These are phyloP conservation scores for Mollisia scopiformis DNA, from an alignment of 2,329 filamentous ascomycete species.

Conservation along the genomic window DNA sequence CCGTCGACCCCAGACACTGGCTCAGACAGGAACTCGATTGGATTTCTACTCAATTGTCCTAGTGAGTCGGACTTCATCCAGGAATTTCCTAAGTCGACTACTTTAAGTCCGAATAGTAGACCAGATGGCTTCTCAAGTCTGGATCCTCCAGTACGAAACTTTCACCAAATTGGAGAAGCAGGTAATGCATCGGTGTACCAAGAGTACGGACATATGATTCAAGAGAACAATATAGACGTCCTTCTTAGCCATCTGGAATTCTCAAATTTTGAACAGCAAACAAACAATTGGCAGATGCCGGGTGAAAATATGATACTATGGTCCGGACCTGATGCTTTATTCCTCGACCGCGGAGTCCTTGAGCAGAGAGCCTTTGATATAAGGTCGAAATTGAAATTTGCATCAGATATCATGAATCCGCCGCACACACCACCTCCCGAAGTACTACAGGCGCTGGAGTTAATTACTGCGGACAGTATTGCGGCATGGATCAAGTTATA, in stretches of 20 bases:
- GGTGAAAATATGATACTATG: constrained; percentile 27
- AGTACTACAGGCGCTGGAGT: constrained; percentile 31
- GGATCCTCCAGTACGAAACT: constrained; percentile 6
- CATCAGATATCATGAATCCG: constrained; percentile 21
- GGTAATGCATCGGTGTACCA: constrained; percentile 10
- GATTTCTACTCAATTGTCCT: constrained; percentile 36
- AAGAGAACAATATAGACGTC: constrained; percentile 25
- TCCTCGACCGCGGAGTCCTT: constrained; percentile 26
- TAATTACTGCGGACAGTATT: constrained; percentile 31
- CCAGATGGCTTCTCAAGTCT: constrained; percentile 13
- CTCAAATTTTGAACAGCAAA: constrained; percentile 30
- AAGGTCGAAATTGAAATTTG: constrained; percentile 33
- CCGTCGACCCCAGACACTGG: constrained; percentile 29
- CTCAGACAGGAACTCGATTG: constrained; percentile 37
- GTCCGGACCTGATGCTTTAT: constrained; percentile 23
- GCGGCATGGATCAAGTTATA: constrained; percentile 33
- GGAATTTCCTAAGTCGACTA: constrained; percentile 33
- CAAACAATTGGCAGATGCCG: constrained; percentile 30
- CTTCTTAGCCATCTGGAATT: constrained; percentile 34
- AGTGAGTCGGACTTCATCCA: constrained; percentile 34
- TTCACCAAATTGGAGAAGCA: constrained; percentile 7
- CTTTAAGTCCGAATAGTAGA: constrained; percentile 24
- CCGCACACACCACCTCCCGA: constrained; percentile 29
- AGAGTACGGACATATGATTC: constrained; percentile 21
- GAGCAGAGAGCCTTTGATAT: constrained; percentile 34